Percentiles rank a stretch among this genome's conserved stretches.
Conservation (phyloP, 495 filamentous ascomycete species). For the Penicillium angulare region DNA sequence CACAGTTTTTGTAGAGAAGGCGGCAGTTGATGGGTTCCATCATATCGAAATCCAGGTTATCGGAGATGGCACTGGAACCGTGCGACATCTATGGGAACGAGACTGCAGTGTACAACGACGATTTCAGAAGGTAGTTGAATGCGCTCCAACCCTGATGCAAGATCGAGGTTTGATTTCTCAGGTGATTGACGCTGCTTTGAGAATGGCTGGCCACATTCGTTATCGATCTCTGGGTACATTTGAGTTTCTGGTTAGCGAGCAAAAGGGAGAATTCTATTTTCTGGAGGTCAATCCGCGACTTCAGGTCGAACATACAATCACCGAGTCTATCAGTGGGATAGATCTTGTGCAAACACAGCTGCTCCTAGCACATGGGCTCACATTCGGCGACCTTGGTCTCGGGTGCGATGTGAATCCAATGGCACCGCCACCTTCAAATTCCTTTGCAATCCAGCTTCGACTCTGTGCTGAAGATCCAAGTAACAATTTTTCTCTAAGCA, state of each 20-base stretch:
- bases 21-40: constrained; percentile 48
- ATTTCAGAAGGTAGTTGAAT: constrained; percentile 54
- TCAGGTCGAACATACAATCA: constrained; percentile 57
- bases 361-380: constrained; percentile 50
- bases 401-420: constrained; percentile 21
- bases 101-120: constrained; percentile 61
- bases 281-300: constrained; percentile 64
- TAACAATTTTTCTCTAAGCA: constrained; percentile 53
- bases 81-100: constrained; percentile 54
- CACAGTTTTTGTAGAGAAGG: constrained; percentile 54
- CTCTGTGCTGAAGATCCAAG: constrained; percentile 56
- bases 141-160: constrained; percentile 42
- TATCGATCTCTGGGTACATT: constrained; percentile 59
- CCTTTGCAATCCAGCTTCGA: constrained; percentile 55
- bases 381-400: constrained; percentile 42
- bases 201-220: constrained; percentile 42
- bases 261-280: constrained; percentile 57
- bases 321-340: constrained; percentile 51
- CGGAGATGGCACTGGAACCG: constrained; percentile 52
- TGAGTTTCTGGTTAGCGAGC: constrained; percentile 60
- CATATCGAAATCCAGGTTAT: constrained; percentile 61
- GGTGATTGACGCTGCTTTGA: constrained; percentile 39
- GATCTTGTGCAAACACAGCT: constrained; percentile 58
- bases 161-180: constrained; percentile 37
- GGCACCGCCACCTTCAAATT: constrained; percentile 28